phyloP scores from a whole-genome alignment of 106 monocot species.

The Dioscorea zingiberensis region DNA sequence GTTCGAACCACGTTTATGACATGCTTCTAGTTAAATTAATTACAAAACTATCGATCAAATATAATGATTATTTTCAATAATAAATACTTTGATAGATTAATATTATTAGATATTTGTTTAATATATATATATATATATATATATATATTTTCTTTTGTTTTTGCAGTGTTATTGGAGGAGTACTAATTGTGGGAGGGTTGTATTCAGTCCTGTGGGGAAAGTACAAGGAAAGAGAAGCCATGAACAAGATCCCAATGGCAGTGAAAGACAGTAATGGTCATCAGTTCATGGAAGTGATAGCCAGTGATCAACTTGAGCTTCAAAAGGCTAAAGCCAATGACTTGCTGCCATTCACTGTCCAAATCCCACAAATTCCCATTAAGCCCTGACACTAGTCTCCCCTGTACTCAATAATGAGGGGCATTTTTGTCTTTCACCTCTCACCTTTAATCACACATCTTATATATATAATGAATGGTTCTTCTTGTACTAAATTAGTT shows the following conservation, averaged over 20 bases:
- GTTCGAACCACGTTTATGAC: no score
- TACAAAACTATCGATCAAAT: background rate
- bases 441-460: no score
- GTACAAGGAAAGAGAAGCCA: constrained; percentile 62
- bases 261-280: constrained; percentile 11
- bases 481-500: no score
- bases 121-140: no score
- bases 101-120: no score
- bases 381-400: background rate
- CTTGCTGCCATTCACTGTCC: background rate
- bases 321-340: constrained; percentile 19
- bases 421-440: no score
- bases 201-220: constrained; percentile 89
- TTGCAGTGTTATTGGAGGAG: constrained; percentile 61
- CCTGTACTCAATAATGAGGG: no score
- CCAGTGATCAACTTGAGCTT: constrained; percentile 20
- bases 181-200: constrained; percentile 65
- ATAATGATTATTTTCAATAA: no score
- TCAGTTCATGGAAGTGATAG: constrained; percentile 8
- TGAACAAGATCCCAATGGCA: constrained; percentile 18
- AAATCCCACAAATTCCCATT: background rate
- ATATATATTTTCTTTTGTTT: background rate
- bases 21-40: background rate
- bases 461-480: no score
- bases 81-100: no score